Evolutionary conservation across 2,329 filamentous ascomycete species (phyloP), one percentile per base, ranked within the genome.

Genomic region (Aspergillus terreus): DNA sequence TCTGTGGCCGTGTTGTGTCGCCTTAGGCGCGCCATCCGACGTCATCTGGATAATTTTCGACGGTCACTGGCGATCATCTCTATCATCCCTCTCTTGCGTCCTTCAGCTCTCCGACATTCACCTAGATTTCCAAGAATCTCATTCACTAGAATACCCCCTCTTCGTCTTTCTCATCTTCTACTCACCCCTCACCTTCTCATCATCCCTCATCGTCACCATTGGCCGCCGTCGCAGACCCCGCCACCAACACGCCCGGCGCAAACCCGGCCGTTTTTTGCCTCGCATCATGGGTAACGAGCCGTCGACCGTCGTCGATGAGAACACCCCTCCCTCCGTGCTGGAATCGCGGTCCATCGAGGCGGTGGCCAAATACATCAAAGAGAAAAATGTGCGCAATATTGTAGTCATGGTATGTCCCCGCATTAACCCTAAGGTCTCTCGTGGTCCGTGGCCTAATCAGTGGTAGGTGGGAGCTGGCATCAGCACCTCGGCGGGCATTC

Each of bases 221-320:
- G 63, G 58, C 41, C 61, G 55, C 30, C 60, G 58, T 44, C 59
- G 54, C 52, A 61, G 50, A 62, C 52, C 49, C 19, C 52, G 52
- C 46, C 58, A 62, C 53, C 60, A 60, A 17, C 50, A 57, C 23
- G 46, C 51, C 25, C 49, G 52, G 53, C 55, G 50, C 49, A 55
- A 47, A 38, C 44, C 47, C 43, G 51, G 50, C 49, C 58, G 56
- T 46, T 12, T 17, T 19, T 49, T 49, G 46, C 53, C 52, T 49
- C 56, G 54, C 63, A 65, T 50, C 48, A 96, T 96, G 92, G 92
- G 92, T 53, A 90, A 96, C 70, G 90, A 95, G 67, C 79, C 85
- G 58, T 95, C 89, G 21, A 78, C 75, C 30, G 75, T 81, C 49
- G 71, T 92, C 57, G 82, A 86, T 64, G 83, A 87, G 56, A 79